phyloP scores from a whole-genome alignment of 768 basidiomycete genomes.

The Leucocoprinus birnbaumii region DNA sequence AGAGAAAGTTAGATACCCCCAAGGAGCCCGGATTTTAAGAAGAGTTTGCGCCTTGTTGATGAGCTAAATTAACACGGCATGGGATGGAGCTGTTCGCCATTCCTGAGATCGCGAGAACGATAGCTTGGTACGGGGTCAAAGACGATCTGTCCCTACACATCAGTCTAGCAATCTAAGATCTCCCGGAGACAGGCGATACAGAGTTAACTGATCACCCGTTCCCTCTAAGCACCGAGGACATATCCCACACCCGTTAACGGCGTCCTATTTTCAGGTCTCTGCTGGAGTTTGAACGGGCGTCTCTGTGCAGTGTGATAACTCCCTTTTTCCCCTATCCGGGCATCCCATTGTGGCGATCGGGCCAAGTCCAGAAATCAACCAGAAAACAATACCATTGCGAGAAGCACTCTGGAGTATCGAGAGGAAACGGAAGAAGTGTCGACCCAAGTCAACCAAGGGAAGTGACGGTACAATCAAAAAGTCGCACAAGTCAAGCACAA shows the following conservation, averaged over 20 bases:
- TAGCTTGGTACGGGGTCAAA: conserved; percentile 21
- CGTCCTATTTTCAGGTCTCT: neutral
- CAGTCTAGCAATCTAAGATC: conserved; percentile 17
- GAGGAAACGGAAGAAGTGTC: neutral
- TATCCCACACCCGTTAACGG: neutral
- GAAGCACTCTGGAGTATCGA: neutral
- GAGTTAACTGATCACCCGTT: conserved; percentile 11
- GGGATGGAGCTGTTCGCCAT: conserved; percentile 19
- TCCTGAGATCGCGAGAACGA: conserved; percentile 22
- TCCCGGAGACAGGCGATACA: conserved; percentile 8
- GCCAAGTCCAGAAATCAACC: no score
- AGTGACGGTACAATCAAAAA: neutral
- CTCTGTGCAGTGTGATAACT: neutral
- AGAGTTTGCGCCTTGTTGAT: neutral
- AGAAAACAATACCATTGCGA: neutral
- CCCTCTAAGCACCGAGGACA: conserved; percentile 11
- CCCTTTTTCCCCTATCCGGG: neutral
- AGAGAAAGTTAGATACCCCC: conserved; percentile 2
- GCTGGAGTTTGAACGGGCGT: neutral
- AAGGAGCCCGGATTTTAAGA: conserved; percentile 7
- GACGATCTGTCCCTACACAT: conserved; percentile 32
- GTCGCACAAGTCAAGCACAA: no score
- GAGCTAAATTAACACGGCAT: conserved; percentile 22
- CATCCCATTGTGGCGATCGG: no score
- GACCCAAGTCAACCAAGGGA: neutral